Evolutionary conservation across 345 rosid genomes (phyloP), one percentile per base, ranked within the genome.

Genomic region (Balakata baccata): DNA sequence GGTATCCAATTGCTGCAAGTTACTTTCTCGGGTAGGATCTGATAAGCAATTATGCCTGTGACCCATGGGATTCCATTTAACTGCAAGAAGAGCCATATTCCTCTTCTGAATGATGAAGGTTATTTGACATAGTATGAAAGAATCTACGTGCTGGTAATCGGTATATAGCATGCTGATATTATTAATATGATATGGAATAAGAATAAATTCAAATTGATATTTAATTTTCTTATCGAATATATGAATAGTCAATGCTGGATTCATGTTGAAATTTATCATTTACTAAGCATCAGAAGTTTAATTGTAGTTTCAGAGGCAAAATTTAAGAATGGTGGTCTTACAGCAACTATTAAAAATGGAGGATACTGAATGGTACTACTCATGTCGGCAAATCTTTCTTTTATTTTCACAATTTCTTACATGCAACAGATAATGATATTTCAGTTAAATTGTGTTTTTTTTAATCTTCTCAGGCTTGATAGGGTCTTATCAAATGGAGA

Each of bases 401-500:
- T 34, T 37, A 53, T 39, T 18, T 64, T n/a, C 8, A 51, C 7
- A 0, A 43, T n/a, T 25, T 20, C 2, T 14, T 45, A 56, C 46
- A 46, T 25, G 9, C 49, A 20, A 53, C 59, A 62, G 59, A 47
- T 47, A 51, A n/a, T 53, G 20, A 5, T 51, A 0, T 60, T 18
- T 29, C 6, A 20, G 18, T 34, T 49, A 41, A 56, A 53, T 38
- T 29, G 59, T 38, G 14, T 10, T 45, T 25, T 74, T 20, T 64
- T n/a, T n/a, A n/a, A 17, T 71, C 60, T 77, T 80, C 56, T 68
- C 81, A 94, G 93, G 86, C 46, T 68, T 71, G 78, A 64, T 41
- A 82, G 78, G 80, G 74, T 68, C 45, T 86, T 94, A 72, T 77
- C 88, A 25, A 87, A 86, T 72, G 97, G 97, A 53, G 97, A 94